Conservation (phyloP, 2,329 filamentous ascomycete species). For the Xylaria polymorpha region DNA sequence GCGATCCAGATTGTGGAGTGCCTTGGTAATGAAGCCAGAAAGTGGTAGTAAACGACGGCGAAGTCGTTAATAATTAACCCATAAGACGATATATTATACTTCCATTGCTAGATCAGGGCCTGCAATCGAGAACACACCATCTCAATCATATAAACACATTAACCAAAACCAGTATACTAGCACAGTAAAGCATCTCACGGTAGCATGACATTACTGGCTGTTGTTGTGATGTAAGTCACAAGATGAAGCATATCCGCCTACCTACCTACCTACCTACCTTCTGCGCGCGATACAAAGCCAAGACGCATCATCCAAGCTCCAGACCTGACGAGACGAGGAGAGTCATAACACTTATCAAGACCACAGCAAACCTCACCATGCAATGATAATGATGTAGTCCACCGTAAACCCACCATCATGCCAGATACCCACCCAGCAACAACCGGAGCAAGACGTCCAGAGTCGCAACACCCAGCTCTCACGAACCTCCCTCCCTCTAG, state of each 20-base stretch:
- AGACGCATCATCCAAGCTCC: not conserved
- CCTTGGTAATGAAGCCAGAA: not conserved
- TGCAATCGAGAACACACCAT: not conserved
- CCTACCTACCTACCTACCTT: no score
- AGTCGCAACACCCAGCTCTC: not conserved
- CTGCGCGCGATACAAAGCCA: not conserved
- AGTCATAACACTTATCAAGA: not conserved
- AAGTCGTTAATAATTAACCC: not conserved
- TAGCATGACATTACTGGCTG: not conserved
- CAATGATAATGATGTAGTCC: not conserved
- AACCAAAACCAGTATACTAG: no score
- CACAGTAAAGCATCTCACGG: not conserved
- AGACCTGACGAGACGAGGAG: not conserved
- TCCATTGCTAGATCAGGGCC: not conserved
- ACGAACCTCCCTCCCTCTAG: not conserved
- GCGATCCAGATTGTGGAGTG: not conserved
- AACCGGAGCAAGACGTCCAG: slow-evolving; percentile 3
- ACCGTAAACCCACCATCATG: not conserved
- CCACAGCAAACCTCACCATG: not conserved
- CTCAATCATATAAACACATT: not conserved
- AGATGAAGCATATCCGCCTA: no score
- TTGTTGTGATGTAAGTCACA: not conserved
- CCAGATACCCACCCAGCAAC: not conserved
- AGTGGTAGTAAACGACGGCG: not conserved
- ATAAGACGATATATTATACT: no score